Evolutionary conservation across 495 filamentous ascomycete genomes (phyloP).

Genomic region (Letharia lupina): DNA sequence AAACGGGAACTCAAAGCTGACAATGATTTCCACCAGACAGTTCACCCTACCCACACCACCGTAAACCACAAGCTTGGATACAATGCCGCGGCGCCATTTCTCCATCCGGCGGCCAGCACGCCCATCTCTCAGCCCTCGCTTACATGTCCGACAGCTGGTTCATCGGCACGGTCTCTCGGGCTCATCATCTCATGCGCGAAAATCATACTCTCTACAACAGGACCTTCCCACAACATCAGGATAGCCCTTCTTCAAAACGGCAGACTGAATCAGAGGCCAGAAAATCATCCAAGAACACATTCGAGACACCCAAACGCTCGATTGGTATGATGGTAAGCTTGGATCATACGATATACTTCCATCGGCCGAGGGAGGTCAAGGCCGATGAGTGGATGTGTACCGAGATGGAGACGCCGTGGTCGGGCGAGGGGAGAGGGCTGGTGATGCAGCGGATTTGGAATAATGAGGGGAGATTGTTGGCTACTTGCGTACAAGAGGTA

Average conservation of each 20-base stretch:
- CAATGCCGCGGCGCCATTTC: slow-evolving; percentile 67
- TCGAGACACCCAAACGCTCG: slow-evolving; percentile 31
- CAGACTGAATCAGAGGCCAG: not conserved
- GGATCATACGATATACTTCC: slow-evolving; percentile 94
- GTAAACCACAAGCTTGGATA: slow-evolving; percentile 69
- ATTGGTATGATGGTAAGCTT: slow-evolving; percentile 95
- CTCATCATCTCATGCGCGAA: slow-evolving; percentile 66
- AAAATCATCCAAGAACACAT: slow-evolving; percentile 12
- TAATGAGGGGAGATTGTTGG: slow-evolving; percentile 72
- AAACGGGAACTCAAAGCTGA: not conserved
- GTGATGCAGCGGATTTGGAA: slow-evolving; percentile 84
- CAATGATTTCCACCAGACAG: slow-evolving; percentile 25
- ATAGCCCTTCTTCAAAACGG: not conserved
- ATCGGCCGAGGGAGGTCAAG: slow-evolving; percentile 65
- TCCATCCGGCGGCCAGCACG: slow-evolving; percentile 59
- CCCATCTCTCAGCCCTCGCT: slow-evolving; percentile 78
- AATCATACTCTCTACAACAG: slow-evolving; percentile 18
- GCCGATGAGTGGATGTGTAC: slow-evolving; percentile 92
- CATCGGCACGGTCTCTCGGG: slow-evolving; percentile 73
- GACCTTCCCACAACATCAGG: not conserved
- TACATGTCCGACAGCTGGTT: slow-evolving; percentile 91
- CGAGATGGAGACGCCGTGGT: slow-evolving; percentile 93
- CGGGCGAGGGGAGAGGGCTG: slow-evolving; percentile 78
- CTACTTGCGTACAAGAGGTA: slow-evolving; percentile 76
- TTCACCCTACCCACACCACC: slow-evolving; percentile 49